Conservation (phyloP, 2,329 filamentous ascomycete species). For the Gnomoniopsis sp. region DNA sequence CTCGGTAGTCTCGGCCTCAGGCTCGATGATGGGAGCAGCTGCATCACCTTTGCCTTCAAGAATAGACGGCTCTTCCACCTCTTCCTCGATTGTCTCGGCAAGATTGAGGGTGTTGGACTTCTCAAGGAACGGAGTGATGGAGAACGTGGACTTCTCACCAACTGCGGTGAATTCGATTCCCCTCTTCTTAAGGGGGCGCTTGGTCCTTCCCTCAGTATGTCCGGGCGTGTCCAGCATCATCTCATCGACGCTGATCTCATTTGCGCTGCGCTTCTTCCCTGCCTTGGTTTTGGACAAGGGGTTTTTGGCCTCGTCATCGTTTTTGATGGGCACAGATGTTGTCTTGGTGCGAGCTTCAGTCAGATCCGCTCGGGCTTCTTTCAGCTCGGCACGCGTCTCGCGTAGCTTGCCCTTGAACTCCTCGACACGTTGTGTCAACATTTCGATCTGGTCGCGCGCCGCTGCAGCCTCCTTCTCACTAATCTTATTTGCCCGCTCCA, state of each 20-base stretch:
- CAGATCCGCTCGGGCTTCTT: conserved; percentile 51
- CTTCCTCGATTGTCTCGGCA: conserved; percentile 36
- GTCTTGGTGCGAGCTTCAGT: conserved; percentile 29
- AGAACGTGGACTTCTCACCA: conserved; percentile 88
- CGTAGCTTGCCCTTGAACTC: conserved; percentile 68
- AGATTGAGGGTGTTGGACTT: conserved; percentile 48
- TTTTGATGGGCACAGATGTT: conserved; percentile 25
- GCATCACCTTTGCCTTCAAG: conserved; percentile 13
- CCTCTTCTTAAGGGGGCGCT: conserved; percentile 52
- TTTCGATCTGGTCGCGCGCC: conserved; percentile 58
- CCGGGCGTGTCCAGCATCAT: conserved; percentile 45
- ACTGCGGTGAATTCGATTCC: conserved; percentile 56
- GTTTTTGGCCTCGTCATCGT: conserved; percentile 24
- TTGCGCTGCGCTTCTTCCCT: conserved; percentile 42
- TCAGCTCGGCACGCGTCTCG: conserved; percentile 68
- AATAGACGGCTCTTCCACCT: conserved; percentile 26
- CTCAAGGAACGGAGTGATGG: conserved; percentile 90
- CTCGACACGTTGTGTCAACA: conserved; percentile 68
- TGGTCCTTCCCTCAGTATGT: conserved; percentile 32
- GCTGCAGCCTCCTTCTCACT: conserved; percentile 55
- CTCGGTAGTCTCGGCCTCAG: conserved; percentile 8
- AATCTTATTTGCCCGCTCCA: conserved; percentile 33
- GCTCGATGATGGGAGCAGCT: conserved; percentile 13
- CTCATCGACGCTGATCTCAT: conserved; percentile 44
- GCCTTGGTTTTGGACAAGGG: conserved; percentile 31